These are phyloP conservation scores for Lignosus rhinocerotis DNA, from an alignment of 1,284 basidiomycete genomes.

Conservation along the genomic window DNA sequence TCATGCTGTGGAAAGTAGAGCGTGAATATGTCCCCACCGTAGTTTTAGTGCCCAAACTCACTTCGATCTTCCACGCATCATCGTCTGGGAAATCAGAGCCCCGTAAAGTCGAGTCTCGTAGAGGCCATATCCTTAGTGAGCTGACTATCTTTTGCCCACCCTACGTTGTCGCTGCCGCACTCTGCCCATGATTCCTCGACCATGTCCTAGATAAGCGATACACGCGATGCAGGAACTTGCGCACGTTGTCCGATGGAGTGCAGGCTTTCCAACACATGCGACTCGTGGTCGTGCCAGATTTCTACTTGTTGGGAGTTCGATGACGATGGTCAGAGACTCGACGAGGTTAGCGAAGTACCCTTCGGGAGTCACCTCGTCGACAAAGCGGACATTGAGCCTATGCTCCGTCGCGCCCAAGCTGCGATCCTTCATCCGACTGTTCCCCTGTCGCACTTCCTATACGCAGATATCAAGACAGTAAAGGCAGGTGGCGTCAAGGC, in stretches of 20 bases:
- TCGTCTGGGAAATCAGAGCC: constrained; percentile 34
- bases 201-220: constrained; percentile 24
- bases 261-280: constrained; percentile 18
- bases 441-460: constrained; percentile 26
- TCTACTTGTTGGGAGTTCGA: not conserved
- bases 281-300: not conserved
- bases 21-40: constrained; percentile 44
- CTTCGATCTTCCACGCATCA: constrained; percentile 31
- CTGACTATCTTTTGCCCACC: constrained; percentile 26
- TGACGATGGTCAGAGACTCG: constrained; percentile 23
- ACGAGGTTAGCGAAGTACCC: constrained; percentile 32
- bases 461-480: constrained; percentile 26
- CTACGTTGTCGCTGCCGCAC: constrained; percentile 36
- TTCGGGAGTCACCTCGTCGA: constrained; percentile 40
- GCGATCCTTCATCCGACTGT: constrained; percentile 41
- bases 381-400: constrained; percentile 39
- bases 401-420: constrained; percentile 43
- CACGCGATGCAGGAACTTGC: constrained; percentile 24
- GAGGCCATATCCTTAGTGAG: constrained; percentile 52
- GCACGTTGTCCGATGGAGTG: constrained; percentile 33
- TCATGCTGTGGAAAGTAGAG: not conserved
- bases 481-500: constrained; percentile 11
- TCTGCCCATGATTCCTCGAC: not conserved
- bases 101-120: constrained; percentile 46
- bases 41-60: constrained; percentile 25